Evolutionary conservation across 2,329 filamentous ascomycete species (phyloP).

Genomic region (Aureobasidium sp.): DNA sequence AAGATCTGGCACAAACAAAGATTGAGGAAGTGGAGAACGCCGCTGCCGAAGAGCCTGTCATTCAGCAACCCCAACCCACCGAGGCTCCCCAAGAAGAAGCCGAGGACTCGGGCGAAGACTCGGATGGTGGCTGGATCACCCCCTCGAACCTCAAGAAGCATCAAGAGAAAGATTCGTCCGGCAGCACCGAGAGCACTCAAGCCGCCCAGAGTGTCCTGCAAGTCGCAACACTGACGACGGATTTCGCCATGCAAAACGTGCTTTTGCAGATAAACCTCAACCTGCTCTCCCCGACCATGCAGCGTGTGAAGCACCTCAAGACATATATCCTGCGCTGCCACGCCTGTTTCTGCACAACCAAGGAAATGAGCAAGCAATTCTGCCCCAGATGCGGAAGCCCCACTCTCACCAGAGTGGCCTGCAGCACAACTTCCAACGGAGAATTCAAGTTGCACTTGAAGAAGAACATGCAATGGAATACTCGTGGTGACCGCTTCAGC

Average conservation of each 20-base stretch:
- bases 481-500: slow-evolving; percentile 82
- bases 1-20: not conserved
- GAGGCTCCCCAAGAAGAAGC: slow-evolving; percentile 16
- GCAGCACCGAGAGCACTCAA: slow-evolving; percentile 36
- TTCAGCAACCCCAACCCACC: not conserved
- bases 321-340: slow-evolving; percentile 90
- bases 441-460: slow-evolving; percentile 82
- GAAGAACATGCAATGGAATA: slow-evolving; percentile 95
- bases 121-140: slow-evolving; percentile 75
- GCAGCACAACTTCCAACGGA: slow-evolving; percentile 72
- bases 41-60: not conserved
- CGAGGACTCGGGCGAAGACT: slow-evolving; percentile 36
- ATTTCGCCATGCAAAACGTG: slow-evolving; percentile 98
- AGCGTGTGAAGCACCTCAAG: slow-evolving; percentile 75
- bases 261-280: slow-evolving; percentile 90
- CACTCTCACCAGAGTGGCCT: slow-evolving; percentile 75
- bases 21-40: not conserved
- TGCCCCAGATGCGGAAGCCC: slow-evolving; percentile 85
- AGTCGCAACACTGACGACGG: slow-evolving; percentile 85
- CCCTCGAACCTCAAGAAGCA: slow-evolving; percentile 83
- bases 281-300: slow-evolving; percentile 68
- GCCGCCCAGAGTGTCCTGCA: slow-evolving; percentile 60
- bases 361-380: slow-evolving; percentile 83
- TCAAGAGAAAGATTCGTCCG: slow-evolving; percentile 56
- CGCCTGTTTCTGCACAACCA: slow-evolving; percentile 78